These are phyloP conservation scores for Funneliformis geosporum DNA, from an alignment of 192 early-diverging fungal species.

Conservation along the genomic window DNA sequence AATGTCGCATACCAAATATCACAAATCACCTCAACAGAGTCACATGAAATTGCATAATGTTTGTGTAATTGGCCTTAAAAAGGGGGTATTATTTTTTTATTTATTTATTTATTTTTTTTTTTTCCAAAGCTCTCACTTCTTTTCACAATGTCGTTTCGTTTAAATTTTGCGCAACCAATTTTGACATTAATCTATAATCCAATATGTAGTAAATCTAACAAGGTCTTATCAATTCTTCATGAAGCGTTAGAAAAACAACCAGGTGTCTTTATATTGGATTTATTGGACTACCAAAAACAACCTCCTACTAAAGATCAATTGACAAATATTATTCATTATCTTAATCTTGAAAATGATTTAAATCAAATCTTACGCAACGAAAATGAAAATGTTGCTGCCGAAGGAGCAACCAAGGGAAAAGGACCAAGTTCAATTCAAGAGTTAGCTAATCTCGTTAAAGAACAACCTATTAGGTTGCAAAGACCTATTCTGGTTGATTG, in stretches of 20 bases:
- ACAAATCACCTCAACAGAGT: too few species aligned
- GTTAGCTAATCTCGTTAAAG: background rate
- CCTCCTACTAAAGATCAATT: slow-evolving; percentile 19
- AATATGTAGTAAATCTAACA: background rate
- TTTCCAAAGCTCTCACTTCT: background rate
- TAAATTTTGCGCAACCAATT: slow-evolving; percentile 1
- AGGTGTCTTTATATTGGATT: slow-evolving; percentile 2
- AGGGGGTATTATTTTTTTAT: too few species aligned
- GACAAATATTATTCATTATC: background rate
- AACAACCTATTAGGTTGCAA: slow-evolving; percentile 12
- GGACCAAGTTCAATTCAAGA: background rate
- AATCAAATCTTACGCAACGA: background rate
- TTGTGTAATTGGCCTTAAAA: too few species aligned
- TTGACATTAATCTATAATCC: slow-evolving; percentile 5
- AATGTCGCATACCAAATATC: too few species aligned
- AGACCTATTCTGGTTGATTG: slow-evolving; percentile 28
- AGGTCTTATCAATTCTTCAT: slow-evolving; percentile 2
- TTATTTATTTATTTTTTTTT: background rate
- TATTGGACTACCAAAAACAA: slow-evolving; percentile 23
- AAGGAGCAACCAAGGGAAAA: background rate
- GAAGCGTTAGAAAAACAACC: slow-evolving; percentile 1
- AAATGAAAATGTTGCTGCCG: background rate
- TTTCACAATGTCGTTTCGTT: slow-evolving; percentile 1
- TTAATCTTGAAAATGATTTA: slow-evolving; percentile 17
- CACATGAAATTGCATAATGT: too few species aligned